phyloP scores from a whole-genome alignment of 1,284 basidiomycete species.

The Marasmius oreades region DNA sequence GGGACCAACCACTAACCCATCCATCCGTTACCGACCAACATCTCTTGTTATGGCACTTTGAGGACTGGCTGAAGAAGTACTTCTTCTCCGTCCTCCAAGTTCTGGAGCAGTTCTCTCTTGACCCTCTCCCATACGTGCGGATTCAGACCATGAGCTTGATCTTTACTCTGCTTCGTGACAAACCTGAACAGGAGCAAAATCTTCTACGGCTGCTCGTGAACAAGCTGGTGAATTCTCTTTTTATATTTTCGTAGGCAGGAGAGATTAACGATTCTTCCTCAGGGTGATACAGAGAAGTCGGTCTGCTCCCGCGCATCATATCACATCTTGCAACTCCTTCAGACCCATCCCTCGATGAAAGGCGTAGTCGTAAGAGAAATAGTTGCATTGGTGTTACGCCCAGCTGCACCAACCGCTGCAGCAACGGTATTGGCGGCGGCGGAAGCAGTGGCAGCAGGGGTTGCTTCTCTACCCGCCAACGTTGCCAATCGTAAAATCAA shows the following conservation, averaged over 20 bases:
- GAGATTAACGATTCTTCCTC: slow-evolving; percentile 5
- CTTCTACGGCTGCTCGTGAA: slow-evolving; percentile 89
- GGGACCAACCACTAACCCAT: slow-evolving; percentile 83
- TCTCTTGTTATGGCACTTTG: slow-evolving; percentile 86
- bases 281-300: slow-evolving; percentile 89
- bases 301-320: slow-evolving; percentile 91
- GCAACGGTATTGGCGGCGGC: slow-evolving; percentile 29
- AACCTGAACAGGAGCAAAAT: slow-evolving; percentile 98
- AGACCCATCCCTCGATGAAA: slow-evolving; percentile 95
- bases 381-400: slow-evolving; percentile 72
- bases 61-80: slow-evolving; percentile 97
- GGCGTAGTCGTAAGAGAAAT: slow-evolving; percentile 86
- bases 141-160: slow-evolving; percentile 77
- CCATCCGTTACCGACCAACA: slow-evolving; percentile 70
- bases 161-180: slow-evolving; percentile 79
- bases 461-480: slow-evolving; percentile 10
- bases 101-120: slow-evolving; percentile 85
- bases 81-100: slow-evolving; percentile 92
- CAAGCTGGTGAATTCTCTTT: slow-evolving; percentile 67
- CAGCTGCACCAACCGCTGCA: slow-evolving; percentile 41
- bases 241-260: neutral
- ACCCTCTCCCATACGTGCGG: slow-evolving; percentile 86
- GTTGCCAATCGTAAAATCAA: slow-evolving; percentile 26
- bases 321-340: slow-evolving; percentile 86
- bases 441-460: slow-evolving; percentile 22